Conservation (phyloP, 352 stramenopile genomes). For the Phytophthora syringae region DNA sequence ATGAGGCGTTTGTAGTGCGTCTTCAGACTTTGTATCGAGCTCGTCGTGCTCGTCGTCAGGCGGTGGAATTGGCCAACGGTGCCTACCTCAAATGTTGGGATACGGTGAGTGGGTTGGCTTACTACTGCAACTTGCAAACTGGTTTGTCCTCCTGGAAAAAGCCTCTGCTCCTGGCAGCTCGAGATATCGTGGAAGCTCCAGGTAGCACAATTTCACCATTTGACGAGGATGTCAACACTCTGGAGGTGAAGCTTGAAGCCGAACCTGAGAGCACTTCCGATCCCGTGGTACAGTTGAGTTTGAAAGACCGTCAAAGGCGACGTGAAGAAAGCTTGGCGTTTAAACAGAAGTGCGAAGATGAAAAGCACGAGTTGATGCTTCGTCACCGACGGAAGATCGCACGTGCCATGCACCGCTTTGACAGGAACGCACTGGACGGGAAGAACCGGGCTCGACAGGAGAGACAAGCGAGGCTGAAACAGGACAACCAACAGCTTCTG, state of each 20-base stretch:
- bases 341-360: slow-evolving; percentile 40
- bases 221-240: background rate
- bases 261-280: background rate
- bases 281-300: slow-evolving; percentile 24
- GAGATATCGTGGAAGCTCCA: slow-evolving; percentile 18
- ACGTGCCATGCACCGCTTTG: slow-evolving; percentile 44
- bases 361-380: slow-evolving; percentile 40
- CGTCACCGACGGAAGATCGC: slow-evolving; percentile 44
- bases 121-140: slow-evolving; percentile 59
- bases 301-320: slow-evolving; percentile 31
- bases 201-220: background rate
- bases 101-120: slow-evolving; percentile 41
- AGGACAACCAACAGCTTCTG: slow-evolving; percentile 47
- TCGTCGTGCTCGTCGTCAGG: slow-evolving; percentile 36
- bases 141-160: slow-evolving; percentile 55
- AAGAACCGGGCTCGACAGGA: slow-evolving; percentile 38
- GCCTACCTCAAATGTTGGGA: slow-evolving; percentile 63
- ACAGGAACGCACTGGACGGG: slow-evolving; percentile 41
- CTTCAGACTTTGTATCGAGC: slow-evolving; percentile 45
- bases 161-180: slow-evolving; percentile 41
- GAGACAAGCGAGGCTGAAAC: slow-evolving; percentile 41
- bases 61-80: slow-evolving; percentile 32
- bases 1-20: slow-evolving; percentile 33
- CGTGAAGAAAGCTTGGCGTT: slow-evolving; percentile 42
- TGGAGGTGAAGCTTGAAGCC: background rate